Percentiles rank a stretch among this genome's conserved stretches.
Evolutionary conservation across 208 protist genomes (phyloP).

Genomic region (Porcisia deanei): DNA sequence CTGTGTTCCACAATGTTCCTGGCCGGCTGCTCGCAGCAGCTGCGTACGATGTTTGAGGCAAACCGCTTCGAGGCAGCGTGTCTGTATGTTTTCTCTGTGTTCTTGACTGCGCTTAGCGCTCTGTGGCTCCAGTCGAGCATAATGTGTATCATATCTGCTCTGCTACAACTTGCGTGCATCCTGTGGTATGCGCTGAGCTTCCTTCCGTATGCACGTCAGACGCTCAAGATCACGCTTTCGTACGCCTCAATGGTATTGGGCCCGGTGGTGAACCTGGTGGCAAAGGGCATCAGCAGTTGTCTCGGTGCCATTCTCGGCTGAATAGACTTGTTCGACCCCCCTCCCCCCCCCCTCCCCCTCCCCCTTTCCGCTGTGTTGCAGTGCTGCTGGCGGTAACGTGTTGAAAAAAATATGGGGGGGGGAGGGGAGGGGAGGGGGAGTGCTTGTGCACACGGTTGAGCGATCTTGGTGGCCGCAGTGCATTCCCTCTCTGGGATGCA

Average conservation of each 20-base stretch:
- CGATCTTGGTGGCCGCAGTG: background rate
- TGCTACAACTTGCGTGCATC: constrained; percentile 61
- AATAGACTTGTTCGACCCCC: background rate
- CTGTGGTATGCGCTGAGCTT: constrained; percentile 92
- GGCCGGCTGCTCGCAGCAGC: constrained; percentile 71
- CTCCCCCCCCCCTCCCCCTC: constrained; percentile 9
- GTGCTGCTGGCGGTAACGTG: background rate
- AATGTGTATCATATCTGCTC: constrained; percentile 60
- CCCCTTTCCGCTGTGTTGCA: background rate
- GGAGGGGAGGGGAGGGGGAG: no score
- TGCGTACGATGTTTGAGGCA: constrained; percentile 81
- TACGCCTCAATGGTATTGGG: constrained; percentile 30
- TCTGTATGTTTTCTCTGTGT: constrained; percentile 67
- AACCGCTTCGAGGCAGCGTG: constrained; percentile 73
- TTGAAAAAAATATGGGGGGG: no score
- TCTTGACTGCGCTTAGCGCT: constrained; percentile 73
- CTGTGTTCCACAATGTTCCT: constrained; percentile 88
- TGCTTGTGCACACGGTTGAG: background rate
- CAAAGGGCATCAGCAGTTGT: constrained; percentile 31
- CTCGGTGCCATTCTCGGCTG: constrained; percentile 13
- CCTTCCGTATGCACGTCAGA: constrained; percentile 83
- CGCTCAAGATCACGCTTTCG: constrained; percentile 36
- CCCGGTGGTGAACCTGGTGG: constrained; percentile 34
- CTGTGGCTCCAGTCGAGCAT: constrained; percentile 63
- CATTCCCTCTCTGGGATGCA: background rate